Evolutionary conservation across 352 stramenopile species (phyloP).

Genomic region (Ophiocytium majus): DNA sequence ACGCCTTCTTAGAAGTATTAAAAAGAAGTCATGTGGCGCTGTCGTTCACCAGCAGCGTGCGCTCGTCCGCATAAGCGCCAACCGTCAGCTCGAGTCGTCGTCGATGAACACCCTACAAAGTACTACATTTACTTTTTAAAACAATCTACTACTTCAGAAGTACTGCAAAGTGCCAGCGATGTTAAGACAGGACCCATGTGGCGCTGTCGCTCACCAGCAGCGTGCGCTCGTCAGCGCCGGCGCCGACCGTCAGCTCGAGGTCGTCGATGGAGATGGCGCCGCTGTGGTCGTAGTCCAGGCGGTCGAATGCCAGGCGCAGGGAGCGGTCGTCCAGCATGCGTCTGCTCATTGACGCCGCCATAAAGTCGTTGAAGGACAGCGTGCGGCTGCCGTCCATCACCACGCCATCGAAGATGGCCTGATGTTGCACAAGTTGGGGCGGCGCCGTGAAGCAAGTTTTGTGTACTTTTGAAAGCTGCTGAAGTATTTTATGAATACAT

Average conservation of each 20-base stretch:
- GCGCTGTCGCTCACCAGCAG: background rate
- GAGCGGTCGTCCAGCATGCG: constrained; percentile 34
- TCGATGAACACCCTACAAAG: background rate
- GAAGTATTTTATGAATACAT: too few relatives aligned
- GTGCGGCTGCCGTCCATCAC: constrained; percentile 15
- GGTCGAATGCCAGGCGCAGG: constrained; percentile 35
- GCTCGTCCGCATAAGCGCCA: background rate
- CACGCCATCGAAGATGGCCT: constrained; percentile 25
- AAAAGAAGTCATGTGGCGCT: too few relatives aligned
- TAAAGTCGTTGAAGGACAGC: constrained; percentile 43
- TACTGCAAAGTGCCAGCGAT: too few relatives aligned
- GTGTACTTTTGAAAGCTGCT: too few relatives aligned
- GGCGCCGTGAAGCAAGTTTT: too few relatives aligned
- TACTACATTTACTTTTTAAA: too few relatives aligned
- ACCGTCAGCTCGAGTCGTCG: background rate
- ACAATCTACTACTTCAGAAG: too few relatives aligned
- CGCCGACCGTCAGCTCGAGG: constrained; percentile 27
- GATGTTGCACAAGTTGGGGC: too few relatives aligned
- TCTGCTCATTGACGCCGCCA: constrained; percentile 32
- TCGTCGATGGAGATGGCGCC: constrained; percentile 37
- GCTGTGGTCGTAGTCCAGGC: constrained; percentile 39
- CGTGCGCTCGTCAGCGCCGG: constrained; percentile 1
- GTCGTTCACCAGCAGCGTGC: background rate
- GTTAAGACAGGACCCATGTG: background rate
- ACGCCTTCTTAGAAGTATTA: too few relatives aligned